Base-by-base conservation (phyloP, 495 filamentous ascomycete genomes). In the Aspergillus biplanus region DNA sequence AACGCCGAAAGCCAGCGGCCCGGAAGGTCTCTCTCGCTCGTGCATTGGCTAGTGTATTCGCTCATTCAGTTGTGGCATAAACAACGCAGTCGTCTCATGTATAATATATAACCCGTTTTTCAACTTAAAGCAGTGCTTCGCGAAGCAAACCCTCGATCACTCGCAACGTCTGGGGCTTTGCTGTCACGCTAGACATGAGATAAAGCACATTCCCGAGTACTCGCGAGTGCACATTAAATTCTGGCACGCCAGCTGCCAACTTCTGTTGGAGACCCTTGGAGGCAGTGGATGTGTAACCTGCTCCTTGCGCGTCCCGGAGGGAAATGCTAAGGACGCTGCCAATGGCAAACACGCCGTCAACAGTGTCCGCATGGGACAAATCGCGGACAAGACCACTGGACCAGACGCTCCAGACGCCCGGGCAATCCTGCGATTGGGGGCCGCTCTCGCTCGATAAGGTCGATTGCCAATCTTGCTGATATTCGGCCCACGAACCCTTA, bases 191-290 rank as follows among this genome's bases (percentile, higher is more conserved):
- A 6, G 88, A 84, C 90, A 93, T 92, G 33, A 92, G 64, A 73
- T 93, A 93, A 4, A 92, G 72, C 16, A 92, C 87, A 74, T 92
- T 91, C 0, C 90, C 90, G 34, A 93, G 75, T 5, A 90, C 88
- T 16, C 90, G 75, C n/a, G 83, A 87, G 75, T 93, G 90, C 15
- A 92, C 79, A 63, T 85, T 85, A 75, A 85, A 87, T 8, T 75
- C 62, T 32, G 71, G 63, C 33, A 68, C 69, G 11, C 77, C 73
- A 13, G 52, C 63, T 13, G 84, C 70, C 54, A 92, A 71, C 33
- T 65, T 75, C 42, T 83, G 74, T 49, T 90, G 85, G n/a, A 92
- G 71, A 0, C 80, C 79, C 57, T 75, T 75, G 6, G 90, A 85
- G 1, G 87, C 89, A 6, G 74, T 86, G 34, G 87, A 90, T 5